A percentile compares a stretch with the other conserved stretches of the same genome.
phyloP scores from a whole-genome alignment of 2,329 filamentous ascomycete species.

The Pseudogymnoascus sp. region DNA sequence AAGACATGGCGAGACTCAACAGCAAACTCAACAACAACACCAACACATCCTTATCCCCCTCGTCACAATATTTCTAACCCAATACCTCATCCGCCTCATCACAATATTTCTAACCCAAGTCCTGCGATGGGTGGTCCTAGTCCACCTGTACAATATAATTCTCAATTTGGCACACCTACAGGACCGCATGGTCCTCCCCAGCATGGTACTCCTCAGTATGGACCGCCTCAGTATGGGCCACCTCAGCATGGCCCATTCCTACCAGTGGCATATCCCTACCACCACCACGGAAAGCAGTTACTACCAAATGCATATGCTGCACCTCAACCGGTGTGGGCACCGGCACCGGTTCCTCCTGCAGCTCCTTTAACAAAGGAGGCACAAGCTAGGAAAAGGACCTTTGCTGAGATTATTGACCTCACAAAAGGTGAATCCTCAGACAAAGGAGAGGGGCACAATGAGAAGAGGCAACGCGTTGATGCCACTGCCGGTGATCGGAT shows the following conservation, averaged over 20 bases:
- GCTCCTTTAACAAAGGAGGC: conserved; percentile 11
- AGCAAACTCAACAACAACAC: neutral
- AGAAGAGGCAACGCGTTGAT: neutral
- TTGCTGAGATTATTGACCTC: conserved; percentile 15
- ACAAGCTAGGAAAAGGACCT: conserved; percentile 12
- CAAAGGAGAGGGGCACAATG: neutral
- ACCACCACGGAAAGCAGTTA: neutral
- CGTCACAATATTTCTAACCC: neutral
- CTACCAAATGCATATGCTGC: neutral
- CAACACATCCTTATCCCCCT: neutral
- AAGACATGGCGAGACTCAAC: neutral
- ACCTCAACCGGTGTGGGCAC: neutral
- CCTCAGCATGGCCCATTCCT: neutral
- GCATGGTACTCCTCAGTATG: neutral
- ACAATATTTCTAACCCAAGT: neutral
- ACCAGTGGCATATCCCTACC: neutral
- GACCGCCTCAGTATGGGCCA: neutral
- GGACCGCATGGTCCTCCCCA: neutral
- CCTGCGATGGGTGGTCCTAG: neutral
- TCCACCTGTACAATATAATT: neutral
- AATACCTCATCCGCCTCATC: neutral
- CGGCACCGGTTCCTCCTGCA: neutral
- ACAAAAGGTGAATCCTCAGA: conserved; percentile 11
- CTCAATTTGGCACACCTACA: neutral
- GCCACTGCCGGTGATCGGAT: neutral